phyloP scores from a whole-genome alignment of 1,284 basidiomycete genomes.

The Rhodotorula sp. region DNA sequence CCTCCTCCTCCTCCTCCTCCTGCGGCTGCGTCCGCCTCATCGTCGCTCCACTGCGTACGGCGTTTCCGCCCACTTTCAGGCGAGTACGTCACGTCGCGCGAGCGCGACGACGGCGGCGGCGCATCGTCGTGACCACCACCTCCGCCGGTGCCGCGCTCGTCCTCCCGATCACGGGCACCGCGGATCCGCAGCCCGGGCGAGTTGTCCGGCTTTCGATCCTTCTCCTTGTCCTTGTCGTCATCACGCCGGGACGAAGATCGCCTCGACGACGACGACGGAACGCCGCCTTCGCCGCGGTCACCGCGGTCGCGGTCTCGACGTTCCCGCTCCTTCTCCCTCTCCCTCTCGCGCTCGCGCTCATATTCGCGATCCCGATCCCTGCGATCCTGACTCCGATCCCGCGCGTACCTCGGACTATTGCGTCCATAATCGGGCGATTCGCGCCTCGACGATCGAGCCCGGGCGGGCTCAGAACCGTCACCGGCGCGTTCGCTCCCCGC shows the following conservation, averaged over 20 bases:
- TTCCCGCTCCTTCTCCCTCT: constrained; percentile 24
- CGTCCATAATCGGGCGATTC: constrained; percentile 14
- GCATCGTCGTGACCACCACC: neutral
- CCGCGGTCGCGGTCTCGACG: constrained; percentile 7
- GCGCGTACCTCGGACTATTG: constrained; percentile 1
- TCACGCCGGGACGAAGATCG: constrained; percentile 23
- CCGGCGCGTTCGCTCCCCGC: constrained; percentile 5
- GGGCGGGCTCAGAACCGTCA: neutral
- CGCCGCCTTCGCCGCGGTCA: neutral
- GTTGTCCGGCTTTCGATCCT: neutral
- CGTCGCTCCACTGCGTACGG: constrained; percentile 30
- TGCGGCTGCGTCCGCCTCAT: constrained; percentile 12
- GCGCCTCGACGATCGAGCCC: constrained; percentile 6
- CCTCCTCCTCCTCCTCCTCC: neutral
- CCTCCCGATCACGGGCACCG: constrained; percentile 1
- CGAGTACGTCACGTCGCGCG: constrained; percentile 7
- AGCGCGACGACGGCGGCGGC: constrained; percentile 5
- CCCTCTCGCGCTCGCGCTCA: constrained; percentile 17
- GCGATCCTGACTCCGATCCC: constrained; percentile 10
- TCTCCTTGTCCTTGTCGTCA: neutral
- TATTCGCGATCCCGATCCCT: constrained; percentile 18
- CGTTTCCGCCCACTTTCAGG: constrained; percentile 9
- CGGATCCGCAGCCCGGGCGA: constrained; percentile 15
- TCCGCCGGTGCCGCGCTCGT: neutral
- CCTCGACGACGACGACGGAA: neutral